Base-by-base conservation (phyloP, 805 yeast genomes). In the Ogataea henricii region DNA sequence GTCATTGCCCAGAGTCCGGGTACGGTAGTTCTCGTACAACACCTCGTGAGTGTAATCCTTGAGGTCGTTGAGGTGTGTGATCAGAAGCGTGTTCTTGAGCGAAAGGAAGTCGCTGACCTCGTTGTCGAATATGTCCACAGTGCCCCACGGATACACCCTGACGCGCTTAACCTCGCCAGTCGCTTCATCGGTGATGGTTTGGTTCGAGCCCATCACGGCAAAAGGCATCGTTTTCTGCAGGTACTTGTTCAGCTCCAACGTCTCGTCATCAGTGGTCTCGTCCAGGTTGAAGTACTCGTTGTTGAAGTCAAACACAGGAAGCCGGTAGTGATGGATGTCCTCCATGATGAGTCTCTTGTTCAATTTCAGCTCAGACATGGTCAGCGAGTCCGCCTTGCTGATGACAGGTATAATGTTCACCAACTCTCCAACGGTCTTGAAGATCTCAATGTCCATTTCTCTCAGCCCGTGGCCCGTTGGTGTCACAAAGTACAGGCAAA, bases 41-140 rank as follows among this genome's bases (percentile, higher is more conserved):
- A 83, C 78, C 64, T 89, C 96, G 65, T 87, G 95, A 6, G 97
- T 90, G 60, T 80, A 77, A 59, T 90, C 97, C 69, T 89, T 89
- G 67, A 90, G 81, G 63, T 90, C 97, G 64, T 84, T 84, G 67
- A 90, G 77, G 69, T 89, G 96, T 14, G 94, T 83, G 59, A 87
- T 85, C 60, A 90, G 77, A 50, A 90, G 71, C 3, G 90, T 81
- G 60, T 88, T 89, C 65, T 90, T 83, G 66, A 90, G 75, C 35
- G 87, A 78, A 37, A 88, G 79, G 64, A 90, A 87, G 67, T 90
- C 97, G 54, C 89, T 85, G 52, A 80, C 76, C 46, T 84, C 85
- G 27, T 91, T 84, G 47, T 76, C 77, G 47, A 79, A 82, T 35
- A 79, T 73, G 43, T 71, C 74, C 27, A 82, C 77, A n/a, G 69